phyloP scores from a whole-genome alignment of 2,329 filamentous ascomycete species.

The Neonectria punicea region DNA sequence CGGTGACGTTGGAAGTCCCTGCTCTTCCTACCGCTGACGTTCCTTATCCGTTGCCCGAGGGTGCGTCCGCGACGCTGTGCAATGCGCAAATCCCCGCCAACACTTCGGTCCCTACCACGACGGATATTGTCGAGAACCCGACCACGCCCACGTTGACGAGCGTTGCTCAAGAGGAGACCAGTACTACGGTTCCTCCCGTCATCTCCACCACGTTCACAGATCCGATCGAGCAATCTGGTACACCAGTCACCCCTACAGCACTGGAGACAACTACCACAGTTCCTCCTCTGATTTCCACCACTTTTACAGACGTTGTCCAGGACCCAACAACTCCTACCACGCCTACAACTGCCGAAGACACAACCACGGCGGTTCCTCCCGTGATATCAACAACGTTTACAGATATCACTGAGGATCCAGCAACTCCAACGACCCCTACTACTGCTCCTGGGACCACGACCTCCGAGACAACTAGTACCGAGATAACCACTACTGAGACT shows the following conservation, averaged over 20 bases:
- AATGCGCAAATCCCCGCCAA: neutral
- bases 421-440: neutral
- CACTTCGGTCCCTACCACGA: neutral
- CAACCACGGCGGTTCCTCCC: neutral
- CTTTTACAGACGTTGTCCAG: neutral
- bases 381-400: neutral
- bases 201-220: neutral
- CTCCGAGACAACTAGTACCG: neutral
- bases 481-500: neutral
- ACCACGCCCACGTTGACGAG: no score
- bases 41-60: constrained; percentile 12
- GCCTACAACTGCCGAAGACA: neutral
- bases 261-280: neutral
- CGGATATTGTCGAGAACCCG: neutral
- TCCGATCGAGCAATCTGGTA: neutral
- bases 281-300: neutral
- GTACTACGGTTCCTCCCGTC: neutral
- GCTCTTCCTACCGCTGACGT: constrained; percentile 13
- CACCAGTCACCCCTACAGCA: neutral
- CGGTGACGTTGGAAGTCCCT: constrained; percentile 5
- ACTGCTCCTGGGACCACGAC: neutral
- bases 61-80: constrained; percentile 9
- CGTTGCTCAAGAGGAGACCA: no score
- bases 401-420: neutral
- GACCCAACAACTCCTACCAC: neutral